phyloP scores from a whole-genome alignment of 2,329 filamentous ascomycete genomes.

The Venturia pyrina region DNA sequence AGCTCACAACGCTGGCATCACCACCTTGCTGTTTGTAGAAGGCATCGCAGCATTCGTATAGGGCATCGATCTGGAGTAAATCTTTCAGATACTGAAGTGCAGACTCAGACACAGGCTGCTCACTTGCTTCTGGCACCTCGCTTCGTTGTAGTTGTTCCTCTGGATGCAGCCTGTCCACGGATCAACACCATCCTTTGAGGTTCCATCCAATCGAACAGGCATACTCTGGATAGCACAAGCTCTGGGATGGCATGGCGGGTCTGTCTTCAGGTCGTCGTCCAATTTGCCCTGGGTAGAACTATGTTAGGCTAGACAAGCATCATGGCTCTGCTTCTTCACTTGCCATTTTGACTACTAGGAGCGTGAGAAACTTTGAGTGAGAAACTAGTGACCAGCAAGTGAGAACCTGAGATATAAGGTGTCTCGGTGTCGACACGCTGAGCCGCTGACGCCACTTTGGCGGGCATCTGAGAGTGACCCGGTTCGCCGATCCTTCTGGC shows the following conservation, averaged over 20 bases:
- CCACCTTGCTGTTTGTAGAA: conserved; percentile 79
- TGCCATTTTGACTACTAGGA: neutral
- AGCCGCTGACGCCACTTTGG: neutral
- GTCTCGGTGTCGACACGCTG: neutral
- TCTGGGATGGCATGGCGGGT: conserved; percentile 75
- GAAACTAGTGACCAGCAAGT: too few species aligned
- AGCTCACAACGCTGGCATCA: conserved; percentile 66
- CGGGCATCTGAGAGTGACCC: neutral
- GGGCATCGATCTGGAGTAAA: conserved; percentile 57
- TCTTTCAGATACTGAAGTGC: neutral
- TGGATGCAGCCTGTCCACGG: conserved; percentile 60
- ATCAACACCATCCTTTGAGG: neutral
- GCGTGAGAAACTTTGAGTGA: neutral
- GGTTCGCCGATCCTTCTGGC: neutral
- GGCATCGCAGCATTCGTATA: conserved; percentile 87
- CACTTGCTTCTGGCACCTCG: conserved; percentile 59
- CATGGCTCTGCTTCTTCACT: neutral
- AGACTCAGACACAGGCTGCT: neutral
- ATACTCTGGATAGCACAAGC: conserved; percentile 88
- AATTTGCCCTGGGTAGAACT: conserved; percentile 1
- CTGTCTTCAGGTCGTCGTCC: conserved; percentile 60
- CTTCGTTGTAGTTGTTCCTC: conserved; percentile 77
- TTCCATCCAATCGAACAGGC: conserved; percentile 12
- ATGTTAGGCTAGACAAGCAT: neutral
- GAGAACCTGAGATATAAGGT: neutral